Conservation (phyloP, 345 rosid genomes). For the Boechera stricta region DNA sequence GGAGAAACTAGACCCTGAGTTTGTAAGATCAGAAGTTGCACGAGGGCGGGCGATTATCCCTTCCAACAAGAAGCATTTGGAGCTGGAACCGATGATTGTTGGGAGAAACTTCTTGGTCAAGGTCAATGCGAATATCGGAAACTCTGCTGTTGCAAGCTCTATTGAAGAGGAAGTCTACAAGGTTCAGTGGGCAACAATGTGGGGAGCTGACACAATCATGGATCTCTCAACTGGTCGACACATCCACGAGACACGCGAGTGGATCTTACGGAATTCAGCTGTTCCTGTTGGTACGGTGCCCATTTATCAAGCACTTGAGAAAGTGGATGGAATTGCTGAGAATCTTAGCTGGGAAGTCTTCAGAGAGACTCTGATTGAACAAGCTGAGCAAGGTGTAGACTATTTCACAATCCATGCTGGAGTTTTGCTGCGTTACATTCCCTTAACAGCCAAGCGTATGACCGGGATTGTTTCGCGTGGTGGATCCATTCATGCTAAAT, state of each 20-base stretch:
- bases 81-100: constrained; percentile 95
- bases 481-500: constrained; percentile 98
- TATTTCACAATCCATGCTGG: constrained; percentile 99
- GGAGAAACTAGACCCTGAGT: constrained; percentile 97
- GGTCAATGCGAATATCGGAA: constrained; percentile 98
- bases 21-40: constrained; percentile 95
- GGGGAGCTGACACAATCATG: constrained; percentile 99
- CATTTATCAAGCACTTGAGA: constrained; percentile 97
- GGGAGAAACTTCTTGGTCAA: constrained; percentile 96
- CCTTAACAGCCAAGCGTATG: constrained; percentile 94
- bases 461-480: constrained; percentile 98
- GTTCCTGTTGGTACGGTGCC: constrained; percentile 99
- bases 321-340: constrained; percentile 91
- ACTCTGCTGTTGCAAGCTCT: constrained; percentile 94
- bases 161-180: constrained; percentile 98
- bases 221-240: constrained; percentile 98
- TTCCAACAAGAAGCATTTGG: constrained; percentile 94
- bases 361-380: constrained; percentile 90
- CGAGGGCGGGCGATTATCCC: constrained; percentile 97
- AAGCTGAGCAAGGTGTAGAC: constrained; percentile 99
- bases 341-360: constrained; percentile 93
- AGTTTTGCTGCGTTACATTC: constrained; percentile 87
- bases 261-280: constrained; percentile 93
- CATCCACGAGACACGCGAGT: constrained; percentile 97
- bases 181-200: constrained; percentile 99